Conservation (phyloP, 2,329 filamentous ascomycete genomes). For the Trichoderma semiorbis region DNA sequence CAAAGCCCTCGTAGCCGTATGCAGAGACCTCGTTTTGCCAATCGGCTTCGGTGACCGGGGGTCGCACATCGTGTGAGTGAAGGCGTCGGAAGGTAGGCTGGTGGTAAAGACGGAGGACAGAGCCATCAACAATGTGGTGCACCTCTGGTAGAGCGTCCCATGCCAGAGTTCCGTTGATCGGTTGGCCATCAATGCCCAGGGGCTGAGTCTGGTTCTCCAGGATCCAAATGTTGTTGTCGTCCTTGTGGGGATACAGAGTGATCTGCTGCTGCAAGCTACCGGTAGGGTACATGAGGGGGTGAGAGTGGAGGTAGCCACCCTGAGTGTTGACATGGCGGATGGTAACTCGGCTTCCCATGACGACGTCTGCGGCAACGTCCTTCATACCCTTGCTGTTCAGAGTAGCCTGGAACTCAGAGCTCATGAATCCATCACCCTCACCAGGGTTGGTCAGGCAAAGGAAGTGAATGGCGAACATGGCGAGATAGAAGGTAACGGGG, state of each 20-base stretch:
- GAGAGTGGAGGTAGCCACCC: constrained; percentile 95
- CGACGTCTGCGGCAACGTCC: constrained; percentile 88
- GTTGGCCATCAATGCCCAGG: constrained; percentile 67
- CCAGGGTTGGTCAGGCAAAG: constrained; percentile 88
- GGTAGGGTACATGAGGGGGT: constrained; percentile 94
- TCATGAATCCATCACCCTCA: constrained; percentile 99
- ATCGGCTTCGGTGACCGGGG: constrained; percentile 79
- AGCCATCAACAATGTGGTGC: constrained; percentile 72
- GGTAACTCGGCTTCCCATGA: constrained; percentile 79
- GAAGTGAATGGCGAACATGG: constrained; percentile 97
- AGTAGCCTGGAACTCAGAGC: constrained; percentile 96
- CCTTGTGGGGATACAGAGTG: constrained; percentile 97
- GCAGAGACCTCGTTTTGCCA: constrained; percentile 97
- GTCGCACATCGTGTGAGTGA: constrained; percentile 92
- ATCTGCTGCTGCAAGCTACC: constrained; percentile 99
- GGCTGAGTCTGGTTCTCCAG: constrained; percentile 96
- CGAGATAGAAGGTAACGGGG: constrained; percentile 85
- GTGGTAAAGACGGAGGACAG: constrained; percentile 81
- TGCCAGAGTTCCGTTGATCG: constrained; percentile 74
- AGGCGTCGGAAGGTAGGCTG: constrained; percentile 78
- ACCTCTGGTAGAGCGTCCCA: constrained; percentile 73
- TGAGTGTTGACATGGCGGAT: constrained; percentile 96
- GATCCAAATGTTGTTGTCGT: constrained; percentile 94
- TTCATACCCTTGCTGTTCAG: constrained; percentile 96
- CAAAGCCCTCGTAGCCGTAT: constrained; percentile 95